phyloP scores from a whole-genome alignment of 768 basidiomycete species.

The Lactarius hatsudake region DNA sequence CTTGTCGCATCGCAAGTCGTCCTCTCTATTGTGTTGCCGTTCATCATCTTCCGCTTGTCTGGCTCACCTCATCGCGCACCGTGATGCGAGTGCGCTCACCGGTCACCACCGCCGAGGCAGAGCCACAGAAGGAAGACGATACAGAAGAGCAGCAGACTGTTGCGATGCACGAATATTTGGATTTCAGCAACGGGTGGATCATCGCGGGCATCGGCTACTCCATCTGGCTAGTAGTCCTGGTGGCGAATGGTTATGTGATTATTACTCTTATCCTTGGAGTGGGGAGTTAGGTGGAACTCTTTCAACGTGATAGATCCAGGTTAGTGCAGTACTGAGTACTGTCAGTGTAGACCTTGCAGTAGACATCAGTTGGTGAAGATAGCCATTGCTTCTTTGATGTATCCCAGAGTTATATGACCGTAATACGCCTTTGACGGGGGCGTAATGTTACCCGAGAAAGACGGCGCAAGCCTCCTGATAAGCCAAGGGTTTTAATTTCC shows the following conservation, averaged over 20 bases:
- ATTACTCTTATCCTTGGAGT: constrained; percentile 51
- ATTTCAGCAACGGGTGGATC: constrained; percentile 62
- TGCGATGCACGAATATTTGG: constrained; percentile 40
- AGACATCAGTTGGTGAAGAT: not conserved
- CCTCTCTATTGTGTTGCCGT: constrained; percentile 79
- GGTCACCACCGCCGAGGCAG: not conserved
- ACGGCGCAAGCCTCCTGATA: not conserved
- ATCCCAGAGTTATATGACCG: not conserved
- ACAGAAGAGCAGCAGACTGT: constrained; percentile 27
- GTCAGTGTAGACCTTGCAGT: not conserved
- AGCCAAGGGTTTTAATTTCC: no score
- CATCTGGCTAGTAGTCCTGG: constrained; percentile 63
- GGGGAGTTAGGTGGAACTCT: constrained; percentile 13
- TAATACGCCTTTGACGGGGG: no score
- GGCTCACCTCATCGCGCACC: constrained; percentile 59
- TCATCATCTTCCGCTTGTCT: constrained; percentile 78
- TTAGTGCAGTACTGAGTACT: not conserved
- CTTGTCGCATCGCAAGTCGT: constrained; percentile 87
- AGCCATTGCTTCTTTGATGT: not conserved
- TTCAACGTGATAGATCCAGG: not conserved
- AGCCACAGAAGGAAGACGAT: not conserved
- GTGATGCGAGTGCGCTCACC: constrained; percentile 59
- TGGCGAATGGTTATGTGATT: constrained; percentile 78
- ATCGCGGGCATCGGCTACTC: constrained; percentile 48
- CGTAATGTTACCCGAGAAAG: not conserved